Evolutionary conservation across 768 basidiomycete species (phyloP), one percentile per base, ranked within the genome.

Genomic region (Boletus subcaerulescens): DNA sequence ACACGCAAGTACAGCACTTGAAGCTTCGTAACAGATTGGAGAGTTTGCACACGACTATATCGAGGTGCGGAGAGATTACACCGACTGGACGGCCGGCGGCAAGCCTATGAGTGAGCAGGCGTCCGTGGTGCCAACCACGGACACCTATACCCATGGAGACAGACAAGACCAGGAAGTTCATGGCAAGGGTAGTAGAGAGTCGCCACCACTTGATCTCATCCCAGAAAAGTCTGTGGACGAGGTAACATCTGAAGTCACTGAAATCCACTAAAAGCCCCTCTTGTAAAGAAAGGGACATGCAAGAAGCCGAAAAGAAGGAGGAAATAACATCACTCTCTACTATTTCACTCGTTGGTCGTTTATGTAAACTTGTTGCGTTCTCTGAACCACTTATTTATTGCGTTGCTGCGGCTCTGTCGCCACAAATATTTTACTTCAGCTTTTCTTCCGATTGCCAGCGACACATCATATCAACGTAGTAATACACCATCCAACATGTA

Each of bases 31-130:
- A 33, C 49, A 86, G 83, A 83, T 85, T 38, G 85, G 85, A 48
- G 85, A 87, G 61, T 87, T 86, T 54, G 85, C 85, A 13, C 81
- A 74, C 18, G 85, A 87, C 59, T 86, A 85, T 57, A 83, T 85
- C 54, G 83, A 90, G 65, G 77, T 87, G n/a, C 83, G 84, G 43
- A 79, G 87, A 48, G 81, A 87, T 62, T 86, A 80, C 61, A 72
- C 76, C 15, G 84, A 86, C 61, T 81, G 78, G 73, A 79, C 71
- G 40, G 17, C 46, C 2, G 14, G 73, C 65, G 48, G 74, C 29
- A 29, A 29, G 26, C 26, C 26, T 32, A 31, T 49, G 56, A 59
- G 35, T 32, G 52, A 56, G 17, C 49, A 32, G 13, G 55, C 4
- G 17, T 53, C 55, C 15, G 46, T 57, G 18, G 54, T 29, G 5